Conservation (phyloP, 2,329 filamentous ascomycete species). For the Lecanicillium sp. region DNA sequence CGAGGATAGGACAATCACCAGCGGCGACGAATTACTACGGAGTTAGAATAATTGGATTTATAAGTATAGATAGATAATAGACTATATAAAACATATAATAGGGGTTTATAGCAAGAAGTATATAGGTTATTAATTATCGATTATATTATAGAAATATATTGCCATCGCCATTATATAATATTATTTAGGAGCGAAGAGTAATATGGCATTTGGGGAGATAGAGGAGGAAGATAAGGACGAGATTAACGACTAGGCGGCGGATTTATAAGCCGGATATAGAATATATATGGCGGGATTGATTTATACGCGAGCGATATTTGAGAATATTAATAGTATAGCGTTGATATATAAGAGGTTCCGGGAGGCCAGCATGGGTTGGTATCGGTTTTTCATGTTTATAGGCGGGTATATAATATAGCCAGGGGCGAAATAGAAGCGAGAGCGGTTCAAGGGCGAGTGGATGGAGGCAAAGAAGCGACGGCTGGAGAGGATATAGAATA, state of each 20-base stretch:
- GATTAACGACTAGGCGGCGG: slow-evolving; percentile 4
- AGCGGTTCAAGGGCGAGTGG: not conserved
- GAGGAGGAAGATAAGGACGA: not conserved
- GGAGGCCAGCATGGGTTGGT: slow-evolving; percentile 10
- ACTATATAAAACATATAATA: slow-evolving; percentile 6
- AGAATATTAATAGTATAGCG: slow-evolving; percentile 5
- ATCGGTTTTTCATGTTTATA: slow-evolving; percentile 10
- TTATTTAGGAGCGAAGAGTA: slow-evolving; percentile 3
- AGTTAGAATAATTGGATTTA: not conserved
- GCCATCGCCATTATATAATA: slow-evolving; percentile 6
- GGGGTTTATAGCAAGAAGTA: slow-evolving; percentile 1
- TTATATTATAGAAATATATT: not conserved
- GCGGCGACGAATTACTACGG: not conserved
- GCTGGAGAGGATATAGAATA: slow-evolving; percentile 1
- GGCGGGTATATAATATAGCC: not conserved
- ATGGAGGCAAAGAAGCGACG: slow-evolving; percentile 1
- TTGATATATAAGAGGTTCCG: slow-evolving; percentile 7
- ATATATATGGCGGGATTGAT: slow-evolving; percentile 9
- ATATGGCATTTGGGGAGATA: no score
- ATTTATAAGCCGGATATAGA: slow-evolving; percentile 9
- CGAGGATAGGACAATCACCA: no score
- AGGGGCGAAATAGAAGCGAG: slow-evolving; percentile 1
- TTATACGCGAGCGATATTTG: slow-evolving; percentile 6
- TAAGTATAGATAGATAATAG: slow-evolving; percentile 3
- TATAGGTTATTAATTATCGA: not conserved